Base-by-base conservation (phyloP, 2,329 filamentous ascomycete species). In the Drechslerella dactyloides region DNA sequence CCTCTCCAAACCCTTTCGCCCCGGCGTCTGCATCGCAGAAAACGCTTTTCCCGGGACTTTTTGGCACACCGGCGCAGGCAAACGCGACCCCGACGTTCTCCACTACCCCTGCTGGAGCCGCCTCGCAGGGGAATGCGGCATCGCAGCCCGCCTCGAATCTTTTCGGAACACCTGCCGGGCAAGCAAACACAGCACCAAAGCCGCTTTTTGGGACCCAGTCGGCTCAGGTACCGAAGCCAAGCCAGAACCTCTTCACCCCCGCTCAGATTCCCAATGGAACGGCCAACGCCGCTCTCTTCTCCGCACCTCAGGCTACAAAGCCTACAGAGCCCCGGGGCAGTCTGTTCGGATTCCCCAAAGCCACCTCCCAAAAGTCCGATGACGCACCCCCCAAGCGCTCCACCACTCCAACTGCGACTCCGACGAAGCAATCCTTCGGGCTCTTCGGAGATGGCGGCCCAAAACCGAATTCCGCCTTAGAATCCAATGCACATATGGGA, bases 351-450 rank as follows among this genome's bases (percentile, higher is more conserved):
- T 57, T 57, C 50, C 30, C 68, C 10, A 3, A 42, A 15, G 21
- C 55, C 1, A 70, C 58, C 48, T 19, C 40, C 2, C 53, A 60
- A 27, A 50, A 60, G 23, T 3, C 42, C 6, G 27, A 11, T 15
- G 37, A 23, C 15, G 23, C n/a, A 1, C 11, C 13, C 19, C 27
- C 17, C 2, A 23, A 53, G n/a, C 50, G 46, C 6, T 64, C 66
- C 5, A 60, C 68, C n/a, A 65, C 68, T 19, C 68, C 68, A 35
- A 57, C 51, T 6, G 55, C 55, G 1, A 65, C 68, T 15, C 55
- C 60, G 1, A 40, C 44, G 11, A 72, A 72, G 35, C 23, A 46
- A 1, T 42, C 35, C n/a, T 72, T 72, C 46, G 48, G 40, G 30
- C 15, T 56, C 4, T 72, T 72, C 35, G 55, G 55, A n/a, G 30